These are phyloP conservation scores for Candida ulmi DNA, from an alignment of 805 yeast species.

Conservation along the genomic window DNA sequence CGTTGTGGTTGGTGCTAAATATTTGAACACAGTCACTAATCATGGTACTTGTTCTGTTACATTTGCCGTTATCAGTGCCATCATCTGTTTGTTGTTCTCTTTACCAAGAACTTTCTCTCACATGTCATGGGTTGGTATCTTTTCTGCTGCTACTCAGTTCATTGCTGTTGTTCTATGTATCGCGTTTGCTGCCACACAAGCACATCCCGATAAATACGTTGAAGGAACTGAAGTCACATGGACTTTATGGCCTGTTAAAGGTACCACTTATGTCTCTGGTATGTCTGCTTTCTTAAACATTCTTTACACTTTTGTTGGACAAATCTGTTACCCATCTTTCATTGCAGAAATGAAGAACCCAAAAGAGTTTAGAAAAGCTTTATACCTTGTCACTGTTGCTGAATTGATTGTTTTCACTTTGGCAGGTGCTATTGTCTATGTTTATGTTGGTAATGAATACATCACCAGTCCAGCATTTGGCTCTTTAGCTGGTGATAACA, in stretches of 20 bases:
- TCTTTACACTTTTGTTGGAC: conserved; percentile 60
- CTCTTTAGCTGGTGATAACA: conserved; percentile 38
- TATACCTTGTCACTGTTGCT: conserved; percentile 43
- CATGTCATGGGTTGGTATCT: conserved; percentile 45
- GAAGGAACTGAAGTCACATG: conserved; percentile 35
- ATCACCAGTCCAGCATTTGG: conserved; percentile 59
- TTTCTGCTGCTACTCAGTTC: conserved; percentile 54
- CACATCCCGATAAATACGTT: conserved; percentile 39
- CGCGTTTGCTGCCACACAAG: conserved; percentile 48
- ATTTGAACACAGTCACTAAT: conserved; percentile 48
- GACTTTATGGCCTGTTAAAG: conserved; percentile 44
- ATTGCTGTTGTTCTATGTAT: conserved; percentile 47
- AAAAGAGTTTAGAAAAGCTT: conserved; percentile 50
- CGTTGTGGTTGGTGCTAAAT: conserved; percentile 54
- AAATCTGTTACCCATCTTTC: conserved; percentile 57
- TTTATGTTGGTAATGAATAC: conserved; percentile 49
- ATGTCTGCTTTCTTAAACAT: conserved; percentile 56
- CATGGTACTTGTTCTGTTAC: conserved; percentile 47
- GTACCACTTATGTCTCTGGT: conserved; percentile 47
- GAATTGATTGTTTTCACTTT: conserved; percentile 45
- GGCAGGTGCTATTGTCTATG: conserved; percentile 55
- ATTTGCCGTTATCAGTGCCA: conserved; percentile 43
- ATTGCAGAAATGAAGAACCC: conserved; percentile 56
- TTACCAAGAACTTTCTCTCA: conserved; percentile 52
- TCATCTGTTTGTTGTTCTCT: conserved; percentile 45